Conservation (phyloP, 2,329 filamentous ascomycete species). For the Tolypocladium endophyticum region DNA sequence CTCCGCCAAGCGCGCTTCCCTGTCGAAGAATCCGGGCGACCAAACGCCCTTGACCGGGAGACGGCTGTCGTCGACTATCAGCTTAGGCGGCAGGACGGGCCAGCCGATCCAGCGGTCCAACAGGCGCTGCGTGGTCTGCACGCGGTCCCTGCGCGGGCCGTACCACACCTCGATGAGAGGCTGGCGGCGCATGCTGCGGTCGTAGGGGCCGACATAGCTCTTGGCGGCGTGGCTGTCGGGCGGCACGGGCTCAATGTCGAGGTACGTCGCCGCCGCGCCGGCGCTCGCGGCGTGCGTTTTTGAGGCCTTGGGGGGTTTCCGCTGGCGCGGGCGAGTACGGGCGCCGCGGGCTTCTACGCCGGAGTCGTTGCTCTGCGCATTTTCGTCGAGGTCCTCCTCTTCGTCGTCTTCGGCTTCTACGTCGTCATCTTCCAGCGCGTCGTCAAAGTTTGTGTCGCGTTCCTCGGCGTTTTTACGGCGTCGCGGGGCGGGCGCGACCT, state of each 20-base stretch:
- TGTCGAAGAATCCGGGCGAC: constrained; percentile 23
- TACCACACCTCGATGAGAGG: constrained; percentile 29
- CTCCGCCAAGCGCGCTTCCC: constrained; percentile 21
- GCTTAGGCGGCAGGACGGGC: constrained; percentile 27
- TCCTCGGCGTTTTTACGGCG: constrained; percentile 14
- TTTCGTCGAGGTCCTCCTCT: constrained; percentile 5
- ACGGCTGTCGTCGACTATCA: constrained; percentile 13
- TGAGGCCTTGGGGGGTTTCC: background rate
- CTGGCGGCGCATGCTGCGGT: constrained; percentile 20
- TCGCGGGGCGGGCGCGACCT: constrained; percentile 12
- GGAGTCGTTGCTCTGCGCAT: constrained; percentile 9
- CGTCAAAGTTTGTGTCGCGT: constrained; percentile 19
- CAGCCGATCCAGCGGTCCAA: constrained; percentile 30
- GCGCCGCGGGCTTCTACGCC: background rate
- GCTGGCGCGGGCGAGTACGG: background rate
- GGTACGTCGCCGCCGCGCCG: background rate
- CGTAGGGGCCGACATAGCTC: constrained; percentile 24
- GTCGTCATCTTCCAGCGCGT: constrained; percentile 14
- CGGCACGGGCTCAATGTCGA: constrained; percentile 21
- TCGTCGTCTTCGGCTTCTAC: constrained; percentile 1
- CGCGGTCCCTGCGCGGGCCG: constrained; percentile 23
- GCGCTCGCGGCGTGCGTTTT: background rate
- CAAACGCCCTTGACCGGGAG: constrained; percentile 26
- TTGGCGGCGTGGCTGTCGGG: constrained; percentile 19
- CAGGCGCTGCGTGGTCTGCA: constrained; percentile 25